phyloP scores from a whole-genome alignment of 805 yeast species.

The Monosporozyma siamensis region DNA sequence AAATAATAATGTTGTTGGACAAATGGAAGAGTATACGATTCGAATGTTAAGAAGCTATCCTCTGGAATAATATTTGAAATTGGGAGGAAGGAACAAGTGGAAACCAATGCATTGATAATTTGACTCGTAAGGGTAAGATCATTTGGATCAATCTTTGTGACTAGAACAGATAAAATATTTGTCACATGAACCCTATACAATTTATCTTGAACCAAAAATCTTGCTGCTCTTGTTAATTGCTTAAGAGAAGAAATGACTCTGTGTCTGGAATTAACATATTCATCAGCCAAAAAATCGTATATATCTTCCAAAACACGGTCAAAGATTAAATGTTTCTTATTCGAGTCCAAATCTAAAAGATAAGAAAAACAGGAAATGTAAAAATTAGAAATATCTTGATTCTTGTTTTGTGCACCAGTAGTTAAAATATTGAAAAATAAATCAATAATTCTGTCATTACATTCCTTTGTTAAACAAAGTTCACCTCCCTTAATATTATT shows the following conservation, averaged over 20 bases:
- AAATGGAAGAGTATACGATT: constrained; percentile 40
- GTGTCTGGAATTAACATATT: constrained; percentile 66
- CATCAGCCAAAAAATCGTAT: constrained; percentile 61
- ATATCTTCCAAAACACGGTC: constrained; percentile 55
- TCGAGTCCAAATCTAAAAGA: constrained; percentile 57
- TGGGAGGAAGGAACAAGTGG: constrained; percentile 67
- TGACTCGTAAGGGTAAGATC: constrained; percentile 70
- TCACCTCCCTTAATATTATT: too few species aligned
- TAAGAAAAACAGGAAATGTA: constrained; percentile 52
- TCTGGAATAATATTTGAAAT: constrained; percentile 42
- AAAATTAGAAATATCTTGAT: constrained; percentile 44
- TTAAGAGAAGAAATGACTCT: constrained; percentile 67
- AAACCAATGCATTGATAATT: constrained; percentile 59
- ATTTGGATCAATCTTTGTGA: constrained; percentile 83
- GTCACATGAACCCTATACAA: constrained; percentile 70
- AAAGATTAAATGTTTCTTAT: constrained; percentile 32
- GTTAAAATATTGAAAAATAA: constrained; percentile 44
- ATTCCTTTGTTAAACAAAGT: constrained; percentile 28
- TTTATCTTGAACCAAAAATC: constrained; percentile 56
- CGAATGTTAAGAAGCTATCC: constrained; percentile 34
- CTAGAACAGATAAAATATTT: constrained; percentile 54
- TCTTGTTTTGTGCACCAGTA: constrained; percentile 71
- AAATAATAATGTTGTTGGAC: constrained; percentile 55
- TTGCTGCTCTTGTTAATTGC: constrained; percentile 54
- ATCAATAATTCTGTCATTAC: constrained; percentile 31